Conservation (phyloP, 495 filamentous ascomycete genomes). For the Bathelium albidoporum region DNA sequence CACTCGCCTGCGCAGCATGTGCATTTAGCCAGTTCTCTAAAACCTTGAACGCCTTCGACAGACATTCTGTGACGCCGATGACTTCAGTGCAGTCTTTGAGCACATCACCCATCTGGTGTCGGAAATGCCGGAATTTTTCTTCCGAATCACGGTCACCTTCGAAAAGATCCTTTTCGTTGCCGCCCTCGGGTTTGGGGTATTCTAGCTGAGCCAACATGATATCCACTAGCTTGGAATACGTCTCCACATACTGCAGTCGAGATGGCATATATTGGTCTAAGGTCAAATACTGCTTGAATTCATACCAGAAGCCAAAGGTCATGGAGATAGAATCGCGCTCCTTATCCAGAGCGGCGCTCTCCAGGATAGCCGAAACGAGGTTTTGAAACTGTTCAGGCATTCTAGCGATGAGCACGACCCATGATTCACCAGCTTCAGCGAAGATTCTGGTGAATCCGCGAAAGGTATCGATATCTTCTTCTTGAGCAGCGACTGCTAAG, state of each 20-base stretch:
- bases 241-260: constrained; percentile 58
- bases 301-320: constrained; percentile 97
- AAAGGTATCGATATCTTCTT: constrained; percentile 78
- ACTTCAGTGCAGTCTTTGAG: constrained; percentile 96
- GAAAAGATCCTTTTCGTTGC: constrained; percentile 71
- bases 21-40: constrained; percentile 81
- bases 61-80: constrained; percentile 80
- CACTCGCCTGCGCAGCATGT: constrained; percentile 63
- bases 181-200: constrained; percentile 64
- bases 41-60: constrained; percentile 71
- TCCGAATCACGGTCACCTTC: constrained; percentile 92
- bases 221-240: constrained; percentile 82
- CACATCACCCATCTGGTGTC: constrained; percentile 95
- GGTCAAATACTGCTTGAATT: constrained; percentile 91
- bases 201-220: constrained; percentile 87
- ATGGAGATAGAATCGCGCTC: constrained; percentile 81
- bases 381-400: constrained; percentile 68
- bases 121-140: constrained; percentile 93
- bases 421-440: constrained; percentile 86
- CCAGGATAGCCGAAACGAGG: constrained; percentile 82
- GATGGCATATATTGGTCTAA: constrained; percentile 81
- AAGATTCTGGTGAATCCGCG: constrained; percentile 83
- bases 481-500: constrained; percentile 61
- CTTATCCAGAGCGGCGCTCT: constrained; percentile 77
- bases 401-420: constrained; percentile 82